These are phyloP conservation scores for Phytopythium helicoides DNA, from an alignment of 352 stramenopile species.

Conservation along the genomic window DNA sequence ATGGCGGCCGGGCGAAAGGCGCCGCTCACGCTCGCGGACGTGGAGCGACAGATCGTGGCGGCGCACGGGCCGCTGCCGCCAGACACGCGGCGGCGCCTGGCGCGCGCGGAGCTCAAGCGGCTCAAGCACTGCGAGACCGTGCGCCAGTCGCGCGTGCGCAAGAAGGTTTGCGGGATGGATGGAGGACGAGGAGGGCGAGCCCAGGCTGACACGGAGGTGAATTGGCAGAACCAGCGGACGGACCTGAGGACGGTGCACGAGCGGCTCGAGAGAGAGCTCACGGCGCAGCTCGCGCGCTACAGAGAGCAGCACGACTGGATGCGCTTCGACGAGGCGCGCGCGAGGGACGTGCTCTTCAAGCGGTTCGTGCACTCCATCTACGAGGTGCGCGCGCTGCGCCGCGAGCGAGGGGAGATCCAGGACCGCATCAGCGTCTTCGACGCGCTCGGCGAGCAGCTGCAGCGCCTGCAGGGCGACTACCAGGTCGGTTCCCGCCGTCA, in stretches of 20 bases:
- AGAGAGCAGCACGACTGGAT: constrained; percentile 40
- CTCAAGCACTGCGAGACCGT: constrained; percentile 81
- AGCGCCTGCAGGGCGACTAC: constrained; percentile 65
- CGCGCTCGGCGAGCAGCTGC: constrained; percentile 67
- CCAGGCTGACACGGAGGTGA: too few relatives aligned
- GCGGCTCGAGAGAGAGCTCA: constrained; percentile 53
- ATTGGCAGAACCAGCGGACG: constrained; percentile 47
- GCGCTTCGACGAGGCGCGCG: constrained; percentile 45
- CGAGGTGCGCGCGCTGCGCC: constrained; percentile 52
- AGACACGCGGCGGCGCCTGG: constrained; percentile 47
- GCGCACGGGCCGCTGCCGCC: constrained; percentile 37
- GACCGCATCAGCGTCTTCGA: constrained; percentile 57
- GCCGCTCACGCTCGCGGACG: constrained; percentile 44
- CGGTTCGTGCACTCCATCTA: constrained; percentile 74
- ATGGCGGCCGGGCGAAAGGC: neutral
- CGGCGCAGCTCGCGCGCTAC: constrained; percentile 30
- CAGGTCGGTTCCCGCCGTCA: constrained; percentile 8
- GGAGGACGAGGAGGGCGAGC: too few relatives aligned
- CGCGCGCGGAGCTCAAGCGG: constrained; percentile 66
- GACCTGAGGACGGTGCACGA: constrained; percentile 53
- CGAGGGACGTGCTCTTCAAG: constrained; percentile 55
- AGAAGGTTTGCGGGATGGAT: too few relatives aligned
- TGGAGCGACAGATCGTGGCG: constrained; percentile 50
- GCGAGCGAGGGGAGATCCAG: constrained; percentile 41
- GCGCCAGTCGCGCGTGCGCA: constrained; percentile 72